Evolutionary conservation across 1,284 basidiomycete genomes (phyloP).

Genomic region (Abortiporus biennis): DNA sequence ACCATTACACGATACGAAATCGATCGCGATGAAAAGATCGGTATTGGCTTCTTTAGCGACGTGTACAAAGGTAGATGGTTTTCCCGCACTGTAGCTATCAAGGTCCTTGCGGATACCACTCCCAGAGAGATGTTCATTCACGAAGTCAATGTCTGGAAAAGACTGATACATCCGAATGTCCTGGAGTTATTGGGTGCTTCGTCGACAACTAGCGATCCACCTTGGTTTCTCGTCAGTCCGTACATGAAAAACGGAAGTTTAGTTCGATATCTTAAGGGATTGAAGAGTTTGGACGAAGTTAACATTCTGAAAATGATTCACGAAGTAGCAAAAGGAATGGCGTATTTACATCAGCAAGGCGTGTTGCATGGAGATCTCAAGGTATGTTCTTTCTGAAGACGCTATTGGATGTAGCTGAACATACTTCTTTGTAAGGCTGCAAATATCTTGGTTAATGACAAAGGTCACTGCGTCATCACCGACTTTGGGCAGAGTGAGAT

Average conservation of each 20-base stretch:
- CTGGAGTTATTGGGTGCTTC: conserved; percentile 38
- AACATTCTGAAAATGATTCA: conserved; percentile 56
- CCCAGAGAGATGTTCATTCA: conserved; percentile 30
- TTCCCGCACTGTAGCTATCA: conserved; percentile 48
- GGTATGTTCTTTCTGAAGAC: conserved; percentile 26
- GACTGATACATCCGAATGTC: conserved; percentile 33
- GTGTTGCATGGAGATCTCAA: conserved; percentile 74
- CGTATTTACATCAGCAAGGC: conserved; percentile 59
- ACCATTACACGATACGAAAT: conserved; percentile 71
- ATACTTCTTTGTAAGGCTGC: conserved; percentile 40
- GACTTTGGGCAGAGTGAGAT: conserved; percentile 80
- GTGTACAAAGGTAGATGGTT: conserved; percentile 66
- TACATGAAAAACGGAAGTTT: conserved; percentile 42
- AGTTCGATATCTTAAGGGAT: conserved; percentile 33
- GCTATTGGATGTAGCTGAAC: neutral
- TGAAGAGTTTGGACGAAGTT: conserved; percentile 22
- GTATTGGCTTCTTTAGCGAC: conserved; percentile 63
- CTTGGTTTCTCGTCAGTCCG: conserved; percentile 54
- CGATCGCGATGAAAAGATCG: conserved; percentile 55
- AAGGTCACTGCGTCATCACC: conserved; percentile 59
- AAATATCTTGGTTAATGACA: conserved; percentile 70
- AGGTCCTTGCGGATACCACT: conserved; percentile 33
- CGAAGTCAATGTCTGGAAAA: conserved; percentile 34
- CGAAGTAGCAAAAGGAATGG: conserved; percentile 73
- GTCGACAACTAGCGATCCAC: conserved; percentile 31